Percentiles rank a stretch among this genome's conserved stretches.
phyloP scores from a whole-genome alignment of 345 rosid genomes.

The Citrus sp. region DNA sequence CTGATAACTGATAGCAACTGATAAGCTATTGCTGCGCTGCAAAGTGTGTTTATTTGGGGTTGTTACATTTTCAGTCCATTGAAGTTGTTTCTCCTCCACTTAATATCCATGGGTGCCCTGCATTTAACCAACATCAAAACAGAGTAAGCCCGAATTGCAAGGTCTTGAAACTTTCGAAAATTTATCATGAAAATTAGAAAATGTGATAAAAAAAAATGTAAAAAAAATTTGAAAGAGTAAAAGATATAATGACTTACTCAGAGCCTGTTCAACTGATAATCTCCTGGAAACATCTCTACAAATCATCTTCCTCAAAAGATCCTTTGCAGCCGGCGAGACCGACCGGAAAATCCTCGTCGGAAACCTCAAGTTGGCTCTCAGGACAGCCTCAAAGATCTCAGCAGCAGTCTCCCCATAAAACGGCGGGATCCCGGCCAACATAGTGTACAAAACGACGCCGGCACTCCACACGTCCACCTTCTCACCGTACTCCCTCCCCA shows the following conservation, averaged over 20 bases:
- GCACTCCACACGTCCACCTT: conserved; percentile 90
- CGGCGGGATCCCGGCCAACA: conserved; percentile 77
- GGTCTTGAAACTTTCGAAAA: not conserved
- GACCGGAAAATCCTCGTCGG: conserved; percentile 44
- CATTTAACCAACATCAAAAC: not conserved
- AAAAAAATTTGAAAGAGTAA: not conserved
- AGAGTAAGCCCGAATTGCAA: not conserved
- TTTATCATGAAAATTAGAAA: not conserved
- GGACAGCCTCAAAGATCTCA: conserved; percentile 61
- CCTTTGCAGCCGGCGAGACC: conserved; percentile 54
- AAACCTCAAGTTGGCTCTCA: conserved; percentile 72
- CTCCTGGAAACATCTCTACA: conserved; percentile 70
- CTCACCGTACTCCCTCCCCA: conserved; percentile 63
- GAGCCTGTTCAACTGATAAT: conserved; percentile 71
- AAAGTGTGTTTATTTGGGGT: not conserved
- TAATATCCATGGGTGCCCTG: conserved; percentile 70
- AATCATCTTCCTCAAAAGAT: conserved; percentile 73
- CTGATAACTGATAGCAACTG: conserved; percentile 6
- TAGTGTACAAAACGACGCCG: conserved; percentile 64
- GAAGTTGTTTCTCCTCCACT: conserved; percentile 45
- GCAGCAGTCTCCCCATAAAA: conserved; percentile 67
- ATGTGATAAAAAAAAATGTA: not conserved
- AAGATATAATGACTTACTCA: conserved; percentile 41
- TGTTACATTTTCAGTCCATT: conserved; percentile 14
- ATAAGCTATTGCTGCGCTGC: not conserved